Conservation (phyloP, 2,329 filamentous ascomycete species). For the Stagonosporopsis vannaccii region DNA sequence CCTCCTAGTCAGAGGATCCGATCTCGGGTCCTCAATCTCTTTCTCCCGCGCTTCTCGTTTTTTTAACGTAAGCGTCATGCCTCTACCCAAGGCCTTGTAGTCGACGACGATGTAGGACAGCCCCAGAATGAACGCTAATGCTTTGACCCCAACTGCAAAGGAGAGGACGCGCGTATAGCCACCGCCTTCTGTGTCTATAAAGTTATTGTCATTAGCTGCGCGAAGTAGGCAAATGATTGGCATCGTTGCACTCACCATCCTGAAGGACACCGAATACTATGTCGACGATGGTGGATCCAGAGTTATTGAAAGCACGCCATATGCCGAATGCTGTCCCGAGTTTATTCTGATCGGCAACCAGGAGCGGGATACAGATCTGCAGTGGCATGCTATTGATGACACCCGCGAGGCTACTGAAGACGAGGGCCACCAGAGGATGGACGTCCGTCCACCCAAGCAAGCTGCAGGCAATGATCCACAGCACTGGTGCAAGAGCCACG, state of each 20-base stretch:
- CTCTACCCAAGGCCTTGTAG: not conserved
- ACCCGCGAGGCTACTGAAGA: constrained; percentile 3
- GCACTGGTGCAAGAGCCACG: constrained; percentile 2
- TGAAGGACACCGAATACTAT: constrained; percentile 5
- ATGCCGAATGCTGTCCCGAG: constrained; percentile 4
- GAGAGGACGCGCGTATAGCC: not conserved
- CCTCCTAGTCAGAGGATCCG: not conserved
- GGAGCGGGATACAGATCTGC: constrained; percentile 2
- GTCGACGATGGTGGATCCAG: constrained; percentile 4
- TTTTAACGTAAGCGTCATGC: constrained; percentile 1
- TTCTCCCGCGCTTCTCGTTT: not conserved
- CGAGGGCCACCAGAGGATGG: constrained; percentile 1
- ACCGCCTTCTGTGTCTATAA: not conserved
- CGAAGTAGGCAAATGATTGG: too few species aligned
- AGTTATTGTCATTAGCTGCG: not conserved
- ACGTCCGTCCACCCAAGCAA: constrained; percentile 1
- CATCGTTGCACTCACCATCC: not conserved
- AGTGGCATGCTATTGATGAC: constrained; percentile 7
- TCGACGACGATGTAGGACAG: constrained; percentile 1
- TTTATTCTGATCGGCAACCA: constrained; percentile 7
- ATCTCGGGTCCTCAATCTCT: not conserved
- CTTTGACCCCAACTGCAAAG: not conserved
- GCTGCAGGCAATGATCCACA: constrained; percentile 3
- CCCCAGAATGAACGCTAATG: not conserved
- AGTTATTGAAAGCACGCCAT: constrained; percentile 9